Conservation (phyloP, 768 basidiomycete species). For the Suillus americanus region DNA sequence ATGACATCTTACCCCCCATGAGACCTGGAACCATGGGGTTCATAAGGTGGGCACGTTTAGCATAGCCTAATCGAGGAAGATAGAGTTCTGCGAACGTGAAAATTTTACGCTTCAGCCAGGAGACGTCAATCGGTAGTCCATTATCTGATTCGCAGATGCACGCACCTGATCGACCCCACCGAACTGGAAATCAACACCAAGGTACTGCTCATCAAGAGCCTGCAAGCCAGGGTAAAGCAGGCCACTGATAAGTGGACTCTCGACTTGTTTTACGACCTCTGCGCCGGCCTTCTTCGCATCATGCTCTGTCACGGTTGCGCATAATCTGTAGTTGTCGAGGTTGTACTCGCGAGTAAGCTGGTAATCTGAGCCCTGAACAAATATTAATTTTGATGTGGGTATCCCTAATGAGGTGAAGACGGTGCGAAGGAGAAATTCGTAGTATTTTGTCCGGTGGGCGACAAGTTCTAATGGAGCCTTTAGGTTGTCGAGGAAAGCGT, state of each 20-base stretch:
- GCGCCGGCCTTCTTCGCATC: constrained; percentile 99
- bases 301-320: constrained; percentile 90
- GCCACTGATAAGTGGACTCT: constrained; percentile 87
- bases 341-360: constrained; percentile 91
- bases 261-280: constrained; percentile 97
- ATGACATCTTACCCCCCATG: constrained; percentile 96
- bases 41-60: constrained; percentile 96
- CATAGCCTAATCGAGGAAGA: constrained; percentile 90
- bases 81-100: constrained; percentile 97
- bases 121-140: background rate
- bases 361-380: constrained; percentile 90
- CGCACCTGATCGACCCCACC: constrained; percentile 95
- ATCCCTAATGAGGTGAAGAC: constrained; percentile 91
- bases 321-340: constrained; percentile 91
- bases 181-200: constrained; percentile 95
- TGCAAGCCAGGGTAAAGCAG: constrained; percentile 95
- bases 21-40: constrained; percentile 97
- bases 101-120: constrained; percentile 79
- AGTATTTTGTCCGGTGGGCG: constrained; percentile 85
- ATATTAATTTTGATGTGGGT: constrained; percentile 77
- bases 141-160: constrained; percentile 2
- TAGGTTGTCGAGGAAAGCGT: constrained; percentile 96
- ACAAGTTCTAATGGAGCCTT: constrained; percentile 96
- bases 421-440: constrained; percentile 75
- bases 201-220: constrained; percentile 96